Conservation (phyloP, 2,329 filamentous ascomycete genomes). For the Colletotrichum lindemuthianum region DNA sequence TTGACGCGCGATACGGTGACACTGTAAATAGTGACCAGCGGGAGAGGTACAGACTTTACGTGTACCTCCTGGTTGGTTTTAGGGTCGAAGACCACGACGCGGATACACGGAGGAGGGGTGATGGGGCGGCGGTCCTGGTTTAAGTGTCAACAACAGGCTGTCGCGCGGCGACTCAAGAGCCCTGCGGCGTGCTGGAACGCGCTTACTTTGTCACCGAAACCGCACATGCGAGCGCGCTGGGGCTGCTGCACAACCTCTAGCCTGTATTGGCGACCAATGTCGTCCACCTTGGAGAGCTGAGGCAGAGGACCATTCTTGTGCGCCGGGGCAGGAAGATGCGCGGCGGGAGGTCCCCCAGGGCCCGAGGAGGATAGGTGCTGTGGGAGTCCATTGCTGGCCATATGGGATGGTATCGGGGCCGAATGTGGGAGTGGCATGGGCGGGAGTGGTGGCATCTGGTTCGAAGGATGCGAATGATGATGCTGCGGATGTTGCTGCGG, state of each 20-base stretch:
- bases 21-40: background rate
- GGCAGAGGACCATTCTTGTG: constrained; percentile 5
- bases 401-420: constrained; percentile 28
- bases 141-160: background rate
- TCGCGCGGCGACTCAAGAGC: too few relatives aligned
- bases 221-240: constrained; percentile 94
- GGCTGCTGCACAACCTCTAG: constrained; percentile 91
- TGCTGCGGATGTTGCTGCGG: constrained; percentile 14
- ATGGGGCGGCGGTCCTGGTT: constrained; percentile 90
- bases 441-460: constrained; percentile 31
- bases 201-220: constrained; percentile 92
- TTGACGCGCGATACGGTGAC: background rate
- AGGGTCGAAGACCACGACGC: constrained; percentile 80
- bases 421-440: constrained; percentile 32
- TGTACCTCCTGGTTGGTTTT: constrained; percentile 83
- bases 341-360: background rate
- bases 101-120: constrained; percentile 92
- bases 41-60: constrained; percentile 73
- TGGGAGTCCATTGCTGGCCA: constrained; percentile 28
- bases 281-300: constrained; percentile 21
- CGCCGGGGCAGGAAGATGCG: background rate
- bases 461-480: constrained; percentile 28
- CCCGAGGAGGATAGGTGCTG: constrained; percentile 17
- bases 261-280: constrained; percentile 24
- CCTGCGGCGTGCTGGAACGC: background rate